These are phyloP conservation scores for Neonectria sp. DNA, from an alignment of 2,329 filamentous ascomycete species.

Conservation along the genomic window DNA sequence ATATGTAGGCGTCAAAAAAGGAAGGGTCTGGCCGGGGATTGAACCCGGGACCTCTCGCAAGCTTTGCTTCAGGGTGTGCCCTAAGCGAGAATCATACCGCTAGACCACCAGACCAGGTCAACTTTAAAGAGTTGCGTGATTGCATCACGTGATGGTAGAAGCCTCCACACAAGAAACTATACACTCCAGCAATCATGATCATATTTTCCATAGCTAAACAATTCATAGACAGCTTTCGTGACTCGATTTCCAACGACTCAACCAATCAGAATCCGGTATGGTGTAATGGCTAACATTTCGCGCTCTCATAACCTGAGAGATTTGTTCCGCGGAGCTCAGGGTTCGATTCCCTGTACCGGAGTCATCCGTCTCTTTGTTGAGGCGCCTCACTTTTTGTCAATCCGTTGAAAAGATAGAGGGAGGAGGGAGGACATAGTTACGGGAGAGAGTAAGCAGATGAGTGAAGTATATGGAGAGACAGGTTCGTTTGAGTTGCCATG, in stretches of 20 bases:
- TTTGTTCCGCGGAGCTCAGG: not conserved
- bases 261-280: not conserved
- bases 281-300: not conserved
- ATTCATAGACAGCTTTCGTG: not conserved
- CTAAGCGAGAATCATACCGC: conserved; percentile 82
- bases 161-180: too few species aligned
- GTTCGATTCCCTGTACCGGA: not conserved
- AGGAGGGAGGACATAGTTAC: too few species aligned
- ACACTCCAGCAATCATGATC: too few species aligned
- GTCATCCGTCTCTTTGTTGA: not conserved
- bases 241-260: not conserved
- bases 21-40: conserved; percentile 62
- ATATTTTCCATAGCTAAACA: too few species aligned
- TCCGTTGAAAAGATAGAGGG: too few species aligned
- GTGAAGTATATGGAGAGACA: too few species aligned
- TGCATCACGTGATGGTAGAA: not conserved
- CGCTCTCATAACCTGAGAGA: not conserved
- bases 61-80: conserved; percentile 59
- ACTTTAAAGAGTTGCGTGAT: too few species aligned
- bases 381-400: not conserved
- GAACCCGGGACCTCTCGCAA: conserved; percentile 64
- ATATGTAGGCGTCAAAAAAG: conserved; percentile 30
- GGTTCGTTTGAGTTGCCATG: too few species aligned
- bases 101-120: conserved; percentile 69
- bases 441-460: too few species aligned